These are phyloP conservation scores for Globisporangium ultimum DNA, from an alignment of 352 stramenopile genomes.

Conservation along the genomic window DNA sequence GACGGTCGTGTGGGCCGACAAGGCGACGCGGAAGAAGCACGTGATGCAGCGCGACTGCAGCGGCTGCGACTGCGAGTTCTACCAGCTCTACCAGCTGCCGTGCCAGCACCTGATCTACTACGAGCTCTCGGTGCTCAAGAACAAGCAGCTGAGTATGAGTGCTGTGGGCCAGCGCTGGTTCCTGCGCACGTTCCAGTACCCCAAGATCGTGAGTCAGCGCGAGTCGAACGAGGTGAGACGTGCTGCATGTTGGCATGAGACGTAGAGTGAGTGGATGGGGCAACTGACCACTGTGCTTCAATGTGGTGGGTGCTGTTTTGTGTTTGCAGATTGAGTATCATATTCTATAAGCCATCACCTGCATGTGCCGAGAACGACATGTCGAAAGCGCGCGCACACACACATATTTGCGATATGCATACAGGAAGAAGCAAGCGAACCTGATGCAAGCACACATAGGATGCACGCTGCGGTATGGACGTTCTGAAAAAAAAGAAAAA, in stretches of 20 bases:
- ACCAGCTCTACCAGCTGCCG: slow-evolving; percentile 54
- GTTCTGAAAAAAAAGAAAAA: too few species aligned
- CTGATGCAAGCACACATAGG: too few species aligned
- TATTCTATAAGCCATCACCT: slow-evolving; percentile 28
- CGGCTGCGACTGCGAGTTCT: slow-evolving; percentile 67
- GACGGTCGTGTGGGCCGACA: slow-evolving; percentile 56
- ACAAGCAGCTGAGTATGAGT: slow-evolving; percentile 62
- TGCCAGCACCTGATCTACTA: slow-evolving; percentile 78
- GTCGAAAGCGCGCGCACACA: too few species aligned
- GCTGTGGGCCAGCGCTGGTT: slow-evolving; percentile 61
- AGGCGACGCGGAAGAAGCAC: slow-evolving; percentile 47
- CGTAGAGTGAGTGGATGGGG: not conserved
- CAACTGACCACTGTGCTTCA: not conserved
- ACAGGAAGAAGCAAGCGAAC: too few species aligned
- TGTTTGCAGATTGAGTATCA: slow-evolving; percentile 58
- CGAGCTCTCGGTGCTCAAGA: slow-evolving; percentile 56
- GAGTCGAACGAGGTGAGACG: slow-evolving; percentile 65
- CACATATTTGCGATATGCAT: too few species aligned
- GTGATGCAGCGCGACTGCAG: slow-evolving; percentile 57
- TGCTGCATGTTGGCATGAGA: not conserved
- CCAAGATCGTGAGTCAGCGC: slow-evolving; percentile 48
- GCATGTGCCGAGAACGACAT: too few species aligned
- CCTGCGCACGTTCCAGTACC: slow-evolving; percentile 62
- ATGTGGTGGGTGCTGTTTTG: not conserved
- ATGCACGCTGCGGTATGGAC: too few species aligned